Evolutionary conservation across 768 basidiomycete genomes (phyloP), one percentile per base, ranked within the genome.

Genomic region (Tylopilus intermedius): DNA sequence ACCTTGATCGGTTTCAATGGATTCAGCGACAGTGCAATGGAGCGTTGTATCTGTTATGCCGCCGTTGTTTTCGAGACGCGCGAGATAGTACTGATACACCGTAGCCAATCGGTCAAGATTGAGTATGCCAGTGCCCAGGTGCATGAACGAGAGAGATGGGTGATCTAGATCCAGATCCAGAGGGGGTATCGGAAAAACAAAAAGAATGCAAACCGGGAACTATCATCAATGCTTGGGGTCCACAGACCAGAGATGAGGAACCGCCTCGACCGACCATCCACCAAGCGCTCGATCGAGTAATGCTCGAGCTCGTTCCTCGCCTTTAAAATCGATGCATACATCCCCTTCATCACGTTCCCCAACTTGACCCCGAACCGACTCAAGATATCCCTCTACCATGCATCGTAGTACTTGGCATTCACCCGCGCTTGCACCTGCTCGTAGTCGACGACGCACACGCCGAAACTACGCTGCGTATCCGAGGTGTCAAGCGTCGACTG

Each of bases 341-440:
- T 92, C 71, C 98, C 95, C 77, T 94, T 94, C 93, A 99, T 97
- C 49, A 86, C 86, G 55, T 86, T 87, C 4, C 93, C 92, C 51
- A 99, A 79, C 75, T 96, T 97, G 55, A 82, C 80, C 4, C 96
- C 95, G 64, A 97, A 98, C 44, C 93, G 78, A 56, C 83, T 86
- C 59, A 97, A 75, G 55, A 99, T 92, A 61, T 99, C 96, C 55
- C 88, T 78, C 75, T 98, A 95, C 95, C 96, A 98, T 18, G 91
- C 76, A 67, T 98, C 96, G 68, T 99, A 99, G 68, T 99, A 99
- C 74, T 97, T 98, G 54, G 94, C 92, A 69, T 97, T 97, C 63
- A 99, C 96, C 59, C 94, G 81, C 42, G 90, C 82, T 71, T 99
- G 96, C 26, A 97, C 96, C 69, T 95, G 94, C 69, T 98, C 95